A percentile compares a stretch with the other conserved stretches of the same genome.
Conservation (phyloP, 2,329 filamentous ascomycete genomes). For the Alternaria alternata region DNA sequence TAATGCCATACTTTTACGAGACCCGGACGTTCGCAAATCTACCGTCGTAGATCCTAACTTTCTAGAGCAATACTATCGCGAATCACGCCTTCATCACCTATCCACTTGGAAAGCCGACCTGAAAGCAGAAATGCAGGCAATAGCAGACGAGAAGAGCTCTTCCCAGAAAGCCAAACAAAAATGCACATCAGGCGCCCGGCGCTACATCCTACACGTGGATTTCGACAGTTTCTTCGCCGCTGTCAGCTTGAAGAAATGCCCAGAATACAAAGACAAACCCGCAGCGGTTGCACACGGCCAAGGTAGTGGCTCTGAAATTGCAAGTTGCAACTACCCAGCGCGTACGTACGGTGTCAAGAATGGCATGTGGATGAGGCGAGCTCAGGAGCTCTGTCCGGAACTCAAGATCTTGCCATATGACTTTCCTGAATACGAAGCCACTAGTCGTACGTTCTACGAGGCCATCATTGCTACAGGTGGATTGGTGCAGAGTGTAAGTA, state of each 20-base stretch:
- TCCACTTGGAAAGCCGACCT: constrained; percentile 97
- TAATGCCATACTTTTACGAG: constrained; percentile 82
- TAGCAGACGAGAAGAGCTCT: constrained; percentile 73
- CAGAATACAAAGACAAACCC: constrained; percentile 79
- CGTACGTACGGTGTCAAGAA: constrained; percentile 89
- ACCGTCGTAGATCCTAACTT: constrained; percentile 94
- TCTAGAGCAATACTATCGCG: constrained; percentile 91
- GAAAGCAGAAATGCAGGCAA: constrained; percentile 84
- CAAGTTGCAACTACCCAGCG: constrained; percentile 95
- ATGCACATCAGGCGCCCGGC: constrained; percentile 68
- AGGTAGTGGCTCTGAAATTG: constrained; percentile 90
- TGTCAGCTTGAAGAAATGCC: constrained; percentile 81
- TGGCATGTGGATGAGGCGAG: constrained; percentile 99
- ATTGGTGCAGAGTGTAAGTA: constrained; percentile 92
- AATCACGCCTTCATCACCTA: constrained; percentile 92
- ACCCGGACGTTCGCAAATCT: constrained; percentile 85
- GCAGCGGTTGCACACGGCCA: constrained; percentile 87
- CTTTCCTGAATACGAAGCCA: constrained; percentile 92
- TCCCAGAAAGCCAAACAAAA: constrained; percentile 62
- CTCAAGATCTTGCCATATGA: constrained; percentile 94
- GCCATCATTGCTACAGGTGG: constrained; percentile 81
- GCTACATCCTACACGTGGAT: constrained; percentile 94
- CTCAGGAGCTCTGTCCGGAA: constrained; percentile 81
- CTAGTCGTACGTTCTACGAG: constrained; percentile 87
- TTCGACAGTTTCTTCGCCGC: constrained; percentile 99